Evolutionary conservation across 2,329 filamentous ascomycete species (phyloP).

Genomic region (Diplodia scrobiculata): DNA sequence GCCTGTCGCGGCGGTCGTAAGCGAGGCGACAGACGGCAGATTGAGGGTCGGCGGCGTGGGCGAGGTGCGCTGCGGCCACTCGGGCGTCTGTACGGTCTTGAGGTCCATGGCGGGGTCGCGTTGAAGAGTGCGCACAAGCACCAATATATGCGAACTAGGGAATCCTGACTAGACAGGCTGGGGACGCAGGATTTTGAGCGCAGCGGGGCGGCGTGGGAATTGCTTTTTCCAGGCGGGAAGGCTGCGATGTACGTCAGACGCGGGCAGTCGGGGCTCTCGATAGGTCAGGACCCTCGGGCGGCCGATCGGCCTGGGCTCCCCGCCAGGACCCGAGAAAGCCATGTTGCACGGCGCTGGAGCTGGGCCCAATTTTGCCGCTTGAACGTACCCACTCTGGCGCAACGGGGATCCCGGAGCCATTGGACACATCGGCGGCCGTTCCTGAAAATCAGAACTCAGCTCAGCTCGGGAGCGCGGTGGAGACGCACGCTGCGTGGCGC

Average conservation of each 20-base stretch:
- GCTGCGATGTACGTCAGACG: conserved; percentile 18
- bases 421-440: conserved; percentile 23
- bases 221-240: conserved; percentile 8
- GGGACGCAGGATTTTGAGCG: conserved; percentile 2
- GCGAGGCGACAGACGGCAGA: conserved; percentile 61
- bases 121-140: not conserved
- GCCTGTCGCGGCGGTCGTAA: conserved; percentile 59
- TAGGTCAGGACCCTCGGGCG: conserved; percentile 1
- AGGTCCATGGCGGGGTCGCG: conserved; percentile 13
- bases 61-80: conserved; percentile 21
- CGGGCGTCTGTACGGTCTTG: conserved; percentile 36
- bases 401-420: conserved; percentile 22
- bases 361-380: conserved; percentile 14
- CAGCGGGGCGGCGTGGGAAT: not conserved
- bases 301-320: conserved; percentile 8
- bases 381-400: conserved; percentile 22
- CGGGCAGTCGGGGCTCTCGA: conserved; percentile 2
- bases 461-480: conserved; percentile 17
- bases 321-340: conserved; percentile 9
- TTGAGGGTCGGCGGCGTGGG: conserved; percentile 21
- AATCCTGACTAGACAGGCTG: not conserved
- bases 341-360: conserved; percentile 9
- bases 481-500: conserved; percentile 11
- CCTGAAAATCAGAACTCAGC: conserved; percentile 22
- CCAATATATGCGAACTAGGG: not conserved